Evolutionary conservation across 257 asterid genomes (phyloP).

Genomic region (Fraxinus quadrangulata): DNA sequence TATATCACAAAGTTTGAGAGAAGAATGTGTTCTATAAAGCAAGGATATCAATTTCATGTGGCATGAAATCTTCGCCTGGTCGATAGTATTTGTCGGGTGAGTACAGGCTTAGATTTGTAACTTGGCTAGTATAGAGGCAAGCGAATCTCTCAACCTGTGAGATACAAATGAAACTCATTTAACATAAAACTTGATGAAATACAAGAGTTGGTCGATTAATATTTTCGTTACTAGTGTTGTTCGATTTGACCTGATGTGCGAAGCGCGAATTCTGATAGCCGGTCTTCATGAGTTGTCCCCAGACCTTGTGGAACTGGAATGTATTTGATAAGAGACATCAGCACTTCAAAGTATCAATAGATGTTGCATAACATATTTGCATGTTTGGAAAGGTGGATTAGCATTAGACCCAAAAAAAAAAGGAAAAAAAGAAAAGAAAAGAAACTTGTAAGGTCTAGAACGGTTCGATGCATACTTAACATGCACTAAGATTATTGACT

Average conservation of each 20-base stretch:
- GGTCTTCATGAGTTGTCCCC: conserved; percentile 99
- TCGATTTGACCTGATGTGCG: conserved; percentile 80
- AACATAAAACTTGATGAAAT: not conserved
- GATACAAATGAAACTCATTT: not conserved
- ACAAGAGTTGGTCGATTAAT: too few relatives aligned
- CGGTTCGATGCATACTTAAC: not conserved
- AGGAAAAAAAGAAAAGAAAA: too few relatives aligned
- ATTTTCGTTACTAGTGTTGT: not conserved
- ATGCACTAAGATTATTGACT: not conserved
- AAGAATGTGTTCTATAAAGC: conserved; percentile 32
- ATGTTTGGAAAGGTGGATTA: conserved; percentile 1
- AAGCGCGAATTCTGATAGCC: conserved; percentile 97
- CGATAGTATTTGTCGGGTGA: conserved; percentile 94
- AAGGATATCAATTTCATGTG: conserved; percentile 79
- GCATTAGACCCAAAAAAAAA: not conserved
- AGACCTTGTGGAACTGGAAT: conserved; percentile 81
- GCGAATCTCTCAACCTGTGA: conserved; percentile 96
- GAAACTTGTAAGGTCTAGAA: too few relatives aligned
- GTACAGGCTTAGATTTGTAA: conserved; percentile 73
- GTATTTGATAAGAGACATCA: conserved; percentile 15
- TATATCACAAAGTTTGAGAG: not conserved
- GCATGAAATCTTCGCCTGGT: conserved; percentile 96
- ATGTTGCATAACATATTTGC: not conserved
- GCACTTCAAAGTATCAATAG: not conserved
- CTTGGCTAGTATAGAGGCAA: conserved; percentile 90